Evolutionary conservation across 345 rosid genomes (phyloP), one percentile per base, ranked within the genome.

Genomic region (Limnanthes douglasii): DNA sequence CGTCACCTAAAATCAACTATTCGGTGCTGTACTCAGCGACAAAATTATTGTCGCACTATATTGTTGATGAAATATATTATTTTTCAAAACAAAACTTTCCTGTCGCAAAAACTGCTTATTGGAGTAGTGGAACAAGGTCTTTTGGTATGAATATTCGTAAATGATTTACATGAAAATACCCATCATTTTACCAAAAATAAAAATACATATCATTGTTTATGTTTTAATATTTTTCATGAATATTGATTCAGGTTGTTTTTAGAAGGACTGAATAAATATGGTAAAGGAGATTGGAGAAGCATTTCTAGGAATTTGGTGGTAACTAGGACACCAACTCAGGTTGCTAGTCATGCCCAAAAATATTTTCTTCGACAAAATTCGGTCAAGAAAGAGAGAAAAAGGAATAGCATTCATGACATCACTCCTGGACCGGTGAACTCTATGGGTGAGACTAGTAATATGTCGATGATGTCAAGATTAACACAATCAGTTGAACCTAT

Each of bases 311-410:
- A 79, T 42, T 70, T 73, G 39, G 95, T 85, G 44, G 72, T 62
- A 31, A 69, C 93, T 1, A 74, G 93, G 43, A 84, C 93, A 3
- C 93, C 95, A 5, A 84, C 92, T 0, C 92, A 83, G 57, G 95
- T 84, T 0, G 92, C 95, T 0, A 84, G 93, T 48, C 95, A 84
- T 38, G 96, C 96, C n/a, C 96, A 85, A 53, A 85, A 85, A 56
- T 79, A 68, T 57, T 84, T 73, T 35, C 78, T 84, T 5, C 69
- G 88, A 25, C 93, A 79, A 44, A 64, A 18, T 36, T 47, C 72
- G 1, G 75, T 40, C 23, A 76, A 73, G 65, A 79, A 73, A 27
- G 93, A 84, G 61, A 62, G 93, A 63, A 84, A 79, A 52, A 59
- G 93, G 21, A 60, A 86, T 0, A 84, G 95, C 55, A 84, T 84